phyloP scores from a whole-genome alignment of 352 stramenopile genomes.

The Thalassiosira delicatula region DNA sequence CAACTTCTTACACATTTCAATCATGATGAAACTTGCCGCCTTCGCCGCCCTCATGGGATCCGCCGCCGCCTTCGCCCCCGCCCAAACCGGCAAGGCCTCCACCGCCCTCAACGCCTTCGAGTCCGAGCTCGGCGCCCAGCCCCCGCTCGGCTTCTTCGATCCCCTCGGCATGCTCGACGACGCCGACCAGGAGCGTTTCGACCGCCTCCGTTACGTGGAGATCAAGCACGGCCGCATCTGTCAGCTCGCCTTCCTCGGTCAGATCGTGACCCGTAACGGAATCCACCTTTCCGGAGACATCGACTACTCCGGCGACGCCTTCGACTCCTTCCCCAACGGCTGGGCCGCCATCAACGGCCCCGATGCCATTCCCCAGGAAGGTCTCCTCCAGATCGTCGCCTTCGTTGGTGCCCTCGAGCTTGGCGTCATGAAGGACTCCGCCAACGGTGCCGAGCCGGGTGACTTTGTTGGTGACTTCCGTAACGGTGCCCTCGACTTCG shows the following conservation, averaged over 20 bases:
- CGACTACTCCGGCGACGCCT: neutral
- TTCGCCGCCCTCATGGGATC: conserved; percentile 32
- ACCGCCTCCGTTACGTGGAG: conserved; percentile 74
- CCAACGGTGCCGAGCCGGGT: neutral
- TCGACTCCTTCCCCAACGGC: neutral
- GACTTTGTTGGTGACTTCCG: neutral
- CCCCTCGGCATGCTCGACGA: conserved; percentile 2
- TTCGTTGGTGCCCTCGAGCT: neutral
- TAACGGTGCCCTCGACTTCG: neutral
- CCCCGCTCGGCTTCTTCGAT: neutral
- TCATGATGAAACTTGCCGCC: conserved; percentile 50
- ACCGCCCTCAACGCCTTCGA: neutral
- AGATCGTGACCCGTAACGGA: neutral
- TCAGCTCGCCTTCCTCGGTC: conserved; percentile 80
- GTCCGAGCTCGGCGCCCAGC: neutral
- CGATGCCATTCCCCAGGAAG: neutral
- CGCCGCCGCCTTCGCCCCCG: conserved; percentile 50
- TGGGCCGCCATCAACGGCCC: neutral
- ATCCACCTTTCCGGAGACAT: neutral
- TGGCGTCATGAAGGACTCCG: neutral
- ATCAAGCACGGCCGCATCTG: conserved; percentile 82
- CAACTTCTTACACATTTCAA: too few relatives aligned
- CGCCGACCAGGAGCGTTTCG: neutral
- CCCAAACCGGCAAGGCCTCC: conserved; percentile 1
- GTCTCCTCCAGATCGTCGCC: neutral